Evolutionary conservation across 1,139 yeast genomes (phyloP).

Genomic region (Saccharomycopsis hybrid): DNA sequence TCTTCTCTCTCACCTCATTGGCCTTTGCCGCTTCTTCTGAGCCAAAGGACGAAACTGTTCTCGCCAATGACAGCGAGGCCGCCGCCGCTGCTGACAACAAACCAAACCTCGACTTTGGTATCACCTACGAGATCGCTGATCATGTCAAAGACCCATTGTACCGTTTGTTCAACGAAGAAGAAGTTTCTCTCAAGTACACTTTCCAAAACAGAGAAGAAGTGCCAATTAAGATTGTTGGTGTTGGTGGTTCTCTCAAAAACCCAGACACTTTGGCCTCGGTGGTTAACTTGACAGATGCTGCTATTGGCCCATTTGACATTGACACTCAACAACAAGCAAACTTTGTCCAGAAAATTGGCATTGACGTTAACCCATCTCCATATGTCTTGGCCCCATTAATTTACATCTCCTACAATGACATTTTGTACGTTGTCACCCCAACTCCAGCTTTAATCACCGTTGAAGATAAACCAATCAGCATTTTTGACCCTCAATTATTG

Average conservation of each 20-base stretch:
- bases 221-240: conserved; percentile 56
- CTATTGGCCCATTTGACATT: conserved; percentile 56
- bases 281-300: conserved; percentile 60
- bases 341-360: conserved; percentile 49
- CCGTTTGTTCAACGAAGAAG: conserved; percentile 41
- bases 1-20: conserved; percentile 6
- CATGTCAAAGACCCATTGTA: conserved; percentile 23
- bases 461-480: conserved; percentile 59
- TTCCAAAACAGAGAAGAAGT: conserved; percentile 53
- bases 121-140: conserved; percentile 20
- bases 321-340: conserved; percentile 35
- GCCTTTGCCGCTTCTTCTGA: conserved; percentile 2
- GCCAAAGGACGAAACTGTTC: no score
- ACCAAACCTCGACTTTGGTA: conserved; percentile 9
- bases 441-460: conserved; percentile 53
- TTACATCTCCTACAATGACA: conserved; percentile 45
- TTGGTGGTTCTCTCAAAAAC: conserved; percentile 65
- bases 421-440: conserved; percentile 52
- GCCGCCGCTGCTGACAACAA: not conserved
- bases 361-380: conserved; percentile 52
- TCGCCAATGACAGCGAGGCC: not conserved
- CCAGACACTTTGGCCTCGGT: conserved; percentile 44
- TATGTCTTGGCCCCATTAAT: conserved; percentile 59
- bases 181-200: conserved; percentile 46
- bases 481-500: conserved; percentile 68